Evolutionary conservation across 129 eudicot genomes (phyloP), one percentile per base, ranked within the genome.

Genomic region (Lactuca sativa): DNA sequence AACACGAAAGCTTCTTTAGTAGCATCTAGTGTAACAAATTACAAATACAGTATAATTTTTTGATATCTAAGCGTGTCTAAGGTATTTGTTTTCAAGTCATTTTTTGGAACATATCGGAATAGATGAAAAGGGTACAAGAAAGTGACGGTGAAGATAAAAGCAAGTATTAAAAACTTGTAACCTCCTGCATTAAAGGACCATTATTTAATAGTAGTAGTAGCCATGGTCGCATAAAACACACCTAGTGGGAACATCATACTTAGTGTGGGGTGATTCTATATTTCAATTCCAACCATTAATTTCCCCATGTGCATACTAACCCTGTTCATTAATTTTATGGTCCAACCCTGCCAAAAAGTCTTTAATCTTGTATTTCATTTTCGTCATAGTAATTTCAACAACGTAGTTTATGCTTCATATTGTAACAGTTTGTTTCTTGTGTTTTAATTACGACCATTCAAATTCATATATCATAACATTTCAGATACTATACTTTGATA

Each of bases 201-300:
- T 64, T 54, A 17, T 52, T 33, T 5, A 49, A 72, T 12, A 49
- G 18, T 44, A 61, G 13, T 12, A 49, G 18, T 25, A 25, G 30
- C 55, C 56, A 65, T 55, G 72, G 72, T 71, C 48, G 47, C 65
- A 70, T 36, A 59, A 70, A 31, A 72, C 62, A 72, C 61, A 15
- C 69, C 77, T 61, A 72, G 25, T 64, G 66, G 57, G 59, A 31
- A 40, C 56, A 25, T 47, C 70, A 66, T 47, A 44, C 4, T 7
- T 34, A 66, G 79, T 59, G 80, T 67, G 80, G 74, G 80, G 41
- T 67, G 67, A 33, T 67, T 49, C 21, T 67, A 59, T 51, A 68
- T 33, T 60, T 67, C 55, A 68, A 59, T 49, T 68, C 69, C 74
- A 59, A 59, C 47, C 73, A 60, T 76, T 76, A 76, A 76, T 49